Evolutionary conservation across 1,284 basidiomycete species (phyloP).

Genomic region (Phylloboletellus chloephorus): DNA sequence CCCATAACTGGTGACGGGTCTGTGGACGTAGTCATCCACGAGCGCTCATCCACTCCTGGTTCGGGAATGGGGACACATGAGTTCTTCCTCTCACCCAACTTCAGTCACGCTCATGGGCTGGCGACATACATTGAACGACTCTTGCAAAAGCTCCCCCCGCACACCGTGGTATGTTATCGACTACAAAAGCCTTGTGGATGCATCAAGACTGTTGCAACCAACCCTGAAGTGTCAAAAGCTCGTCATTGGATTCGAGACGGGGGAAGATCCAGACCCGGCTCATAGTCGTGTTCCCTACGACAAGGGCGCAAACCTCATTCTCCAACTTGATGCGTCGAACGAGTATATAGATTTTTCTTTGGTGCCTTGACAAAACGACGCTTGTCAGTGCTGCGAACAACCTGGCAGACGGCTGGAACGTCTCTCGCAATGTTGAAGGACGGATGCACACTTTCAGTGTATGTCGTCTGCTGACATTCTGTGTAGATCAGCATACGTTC

Average conservation of each 20-base stretch:
- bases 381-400: conserved; percentile 68
- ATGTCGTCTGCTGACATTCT: too few relatives aligned
- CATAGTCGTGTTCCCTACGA: conserved; percentile 30
- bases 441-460: too few relatives aligned
- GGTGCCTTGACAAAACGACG: conserved; percentile 34
- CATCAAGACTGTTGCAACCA: conserved; percentile 57
- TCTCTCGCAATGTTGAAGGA: conserved; percentile 48
- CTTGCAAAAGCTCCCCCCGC: conserved; percentile 67
- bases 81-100: conserved; percentile 30
- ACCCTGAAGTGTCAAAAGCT: conserved; percentile 79
- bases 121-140: conserved; percentile 92
- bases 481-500: too few relatives aligned
- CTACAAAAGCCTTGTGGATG: conserved; percentile 66
- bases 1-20: conserved; percentile 81
- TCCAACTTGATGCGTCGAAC: conserved; percentile 49
- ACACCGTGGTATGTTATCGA: conserved; percentile 82
- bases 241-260: conserved; percentile 74
- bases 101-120: conserved; percentile 73
- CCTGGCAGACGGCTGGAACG: conserved; percentile 78
- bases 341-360: neutral
- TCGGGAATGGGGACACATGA: conserved; percentile 82
- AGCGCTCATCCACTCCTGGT: conserved; percentile 80
- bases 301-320: conserved; percentile 30
- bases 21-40: conserved; percentile 84
- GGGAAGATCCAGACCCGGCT: conserved; percentile 71